Conservation (phyloP, 148 eudicot genomes). For the Pouteria glomerata region DNA sequence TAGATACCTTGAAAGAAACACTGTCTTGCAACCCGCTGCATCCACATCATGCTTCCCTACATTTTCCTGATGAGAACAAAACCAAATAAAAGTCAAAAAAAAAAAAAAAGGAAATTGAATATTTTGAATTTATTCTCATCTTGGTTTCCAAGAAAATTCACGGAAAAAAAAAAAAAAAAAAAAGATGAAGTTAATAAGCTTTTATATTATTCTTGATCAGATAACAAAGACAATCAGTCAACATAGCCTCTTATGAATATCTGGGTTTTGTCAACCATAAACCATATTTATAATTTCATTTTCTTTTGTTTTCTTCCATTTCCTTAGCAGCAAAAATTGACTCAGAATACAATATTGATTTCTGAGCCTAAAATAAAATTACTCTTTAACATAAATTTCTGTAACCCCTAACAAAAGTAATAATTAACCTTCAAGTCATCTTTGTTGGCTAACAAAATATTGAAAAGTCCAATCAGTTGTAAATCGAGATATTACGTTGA, state of each 20-base stretch:
- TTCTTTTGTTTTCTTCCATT: too few relatives aligned
- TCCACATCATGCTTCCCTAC: conserved; percentile 68
- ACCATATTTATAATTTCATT: too few relatives aligned
- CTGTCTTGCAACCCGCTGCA: conserved; percentile 68
- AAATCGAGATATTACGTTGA: too few relatives aligned
- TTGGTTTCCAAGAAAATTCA: background rate
- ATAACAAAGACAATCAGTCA: background rate
- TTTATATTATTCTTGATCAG: background rate
- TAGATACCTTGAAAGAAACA: conserved; percentile 80
- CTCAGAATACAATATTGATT: too few relatives aligned
- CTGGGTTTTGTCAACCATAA: background rate
- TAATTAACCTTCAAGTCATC: too few relatives aligned
- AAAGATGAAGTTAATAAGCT: background rate
- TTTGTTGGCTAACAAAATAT: too few relatives aligned
- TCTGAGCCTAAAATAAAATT: too few relatives aligned
- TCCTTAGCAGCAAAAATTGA: too few relatives aligned
- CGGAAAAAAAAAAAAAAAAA: background rate
- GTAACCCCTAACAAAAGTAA: too few relatives aligned
- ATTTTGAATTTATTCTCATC: background rate
- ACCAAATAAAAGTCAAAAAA: conserved; percentile 8
- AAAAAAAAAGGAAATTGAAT: background rate
- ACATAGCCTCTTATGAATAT: background rate
- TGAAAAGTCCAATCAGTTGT: too few relatives aligned
- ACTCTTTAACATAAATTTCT: too few relatives aligned
- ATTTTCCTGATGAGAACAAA: conserved; percentile 55